phyloP scores from a whole-genome alignment of 306 rosid genomes.

The Gynostemma pentaphyllum region DNA sequence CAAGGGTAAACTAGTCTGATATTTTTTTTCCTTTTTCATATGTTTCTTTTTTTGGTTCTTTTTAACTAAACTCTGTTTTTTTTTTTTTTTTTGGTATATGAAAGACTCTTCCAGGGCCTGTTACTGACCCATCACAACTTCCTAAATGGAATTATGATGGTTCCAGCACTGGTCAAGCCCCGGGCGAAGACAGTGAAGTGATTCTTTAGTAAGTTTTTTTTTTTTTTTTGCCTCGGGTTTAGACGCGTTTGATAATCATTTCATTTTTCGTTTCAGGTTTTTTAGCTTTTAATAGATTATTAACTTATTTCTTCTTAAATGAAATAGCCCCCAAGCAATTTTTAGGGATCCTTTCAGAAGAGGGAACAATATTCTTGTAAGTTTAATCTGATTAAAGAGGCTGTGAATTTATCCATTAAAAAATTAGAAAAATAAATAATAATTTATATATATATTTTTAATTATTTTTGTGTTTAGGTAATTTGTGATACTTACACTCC shows the following conservation, averaged over 20 bases:
- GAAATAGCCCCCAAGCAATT: slow-evolving; percentile 50
- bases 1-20: slow-evolving; percentile 32
- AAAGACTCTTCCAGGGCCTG: slow-evolving; percentile 45
- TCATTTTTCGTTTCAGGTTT: too few relatives aligned
- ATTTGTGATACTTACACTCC: slow-evolving; percentile 57
- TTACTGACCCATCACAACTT: slow-evolving; percentile 41
- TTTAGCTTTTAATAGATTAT: too few relatives aligned
- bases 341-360: slow-evolving; percentile 56
- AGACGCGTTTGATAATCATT: too few relatives aligned
- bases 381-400: too few relatives aligned
- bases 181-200: slow-evolving; percentile 60
- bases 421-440: neutral
- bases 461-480: slow-evolving; percentile 20
- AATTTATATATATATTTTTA: neutral
- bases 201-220: slow-evolving; percentile 29
- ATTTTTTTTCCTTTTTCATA: too few relatives aligned
- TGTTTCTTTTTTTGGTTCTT: neutral
- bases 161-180: slow-evolving; percentile 64
- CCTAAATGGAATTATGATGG: slow-evolving; percentile 68
- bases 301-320: neutral
- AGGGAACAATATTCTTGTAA: slow-evolving; percentile 45
- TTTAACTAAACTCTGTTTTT: neutral
- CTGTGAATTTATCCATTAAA: neutral
- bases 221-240: too few relatives aligned
- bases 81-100: slow-evolving; percentile 3